Evolutionary conservation across 805 yeast genomes (phyloP).

Genomic region (Clavispora asparagi): DNA sequence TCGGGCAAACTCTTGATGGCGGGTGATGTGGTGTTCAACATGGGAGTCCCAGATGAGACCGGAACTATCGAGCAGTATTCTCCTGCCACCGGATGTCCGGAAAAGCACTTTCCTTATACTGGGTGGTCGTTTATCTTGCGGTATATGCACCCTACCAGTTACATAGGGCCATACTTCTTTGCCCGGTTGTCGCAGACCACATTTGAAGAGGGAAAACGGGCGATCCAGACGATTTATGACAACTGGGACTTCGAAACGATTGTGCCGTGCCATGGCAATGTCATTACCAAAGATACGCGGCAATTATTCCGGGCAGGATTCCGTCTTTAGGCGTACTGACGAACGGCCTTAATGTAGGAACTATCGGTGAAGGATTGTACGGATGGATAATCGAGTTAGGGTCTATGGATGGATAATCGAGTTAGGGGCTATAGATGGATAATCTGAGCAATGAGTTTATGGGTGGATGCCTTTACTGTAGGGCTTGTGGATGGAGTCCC

Average conservation of each 20-base stretch:
- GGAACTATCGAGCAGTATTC: slow-evolving; percentile 12
- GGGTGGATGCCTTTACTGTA: too few species aligned
- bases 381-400: too few species aligned
- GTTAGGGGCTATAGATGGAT: too few species aligned
- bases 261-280: slow-evolving; percentile 57
- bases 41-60: slow-evolving; percentile 5
- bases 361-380: too few species aligned
- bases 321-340: too few species aligned
- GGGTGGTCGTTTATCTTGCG: slow-evolving; percentile 12
- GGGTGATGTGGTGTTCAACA: slow-evolving; percentile 12
- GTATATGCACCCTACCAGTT: slow-evolving; percentile 8
- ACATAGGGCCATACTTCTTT: slow-evolving; percentile 4
- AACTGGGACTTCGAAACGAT: slow-evolving; percentile 45
- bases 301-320: slow-evolving; percentile 13
- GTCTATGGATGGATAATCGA: too few species aligned
- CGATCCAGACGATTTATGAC: slow-evolving; percentile 16
- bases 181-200: not conserved
- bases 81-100: slow-evolving; percentile 9
- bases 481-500: too few species aligned
- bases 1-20: slow-evolving; percentile 7
- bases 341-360: too few species aligned
- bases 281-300: slow-evolving; percentile 39
- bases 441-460: too few species aligned
- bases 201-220: slow-evolving; percentile 17
- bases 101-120: slow-evolving; percentile 8